phyloP scores from a whole-genome alignment of 1,284 basidiomycete genomes.

The Cystobasidium pallidum region DNA sequence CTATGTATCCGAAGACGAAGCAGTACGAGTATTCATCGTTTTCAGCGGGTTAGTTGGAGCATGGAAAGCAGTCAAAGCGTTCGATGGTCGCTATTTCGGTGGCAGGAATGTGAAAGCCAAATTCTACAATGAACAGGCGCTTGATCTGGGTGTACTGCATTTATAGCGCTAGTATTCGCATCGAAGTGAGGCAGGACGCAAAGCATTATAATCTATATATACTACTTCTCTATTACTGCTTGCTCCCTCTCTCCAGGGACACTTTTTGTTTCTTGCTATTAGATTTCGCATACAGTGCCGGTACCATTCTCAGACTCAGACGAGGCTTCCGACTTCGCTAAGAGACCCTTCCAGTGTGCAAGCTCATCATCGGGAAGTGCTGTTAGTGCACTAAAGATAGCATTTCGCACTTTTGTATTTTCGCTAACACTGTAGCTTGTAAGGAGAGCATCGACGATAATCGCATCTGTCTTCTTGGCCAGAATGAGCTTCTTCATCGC shows the following conservation, averaged over 20 bases:
- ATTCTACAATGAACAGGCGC: conserved; percentile 50
- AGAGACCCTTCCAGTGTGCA: not conserved
- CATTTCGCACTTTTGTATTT: conserved; percentile 2
- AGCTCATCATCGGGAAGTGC: not conserved
- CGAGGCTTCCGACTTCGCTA: not conserved
- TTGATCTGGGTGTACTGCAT: conserved; percentile 41
- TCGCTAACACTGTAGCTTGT: not conserved
- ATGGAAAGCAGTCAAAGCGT: conserved; percentile 87
- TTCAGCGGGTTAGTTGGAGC: conserved; percentile 88
- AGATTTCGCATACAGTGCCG: no score
- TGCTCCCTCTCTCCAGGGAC: no score
- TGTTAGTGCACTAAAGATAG: not conserved
- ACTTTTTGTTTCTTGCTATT: no score
- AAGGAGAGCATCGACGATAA: not conserved
- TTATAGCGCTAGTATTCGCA: conserved; percentile 1
- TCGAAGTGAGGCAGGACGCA: not conserved
- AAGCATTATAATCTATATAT: not conserved
- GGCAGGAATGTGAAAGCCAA: conserved; percentile 68
- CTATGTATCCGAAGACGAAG: conserved; percentile 66
- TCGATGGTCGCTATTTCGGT: conserved; percentile 88
- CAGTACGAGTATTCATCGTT: conserved; percentile 84
- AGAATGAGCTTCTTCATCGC: not conserved
- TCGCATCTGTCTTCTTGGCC: not conserved
- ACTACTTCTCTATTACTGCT: no score
- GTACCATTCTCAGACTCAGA: no score